Percentiles rank a stretch among this genome's conserved stretches.
Evolutionary conservation across 306 rosid genomes (phyloP).

Genomic region (Begonia fuchsioides): DNA sequence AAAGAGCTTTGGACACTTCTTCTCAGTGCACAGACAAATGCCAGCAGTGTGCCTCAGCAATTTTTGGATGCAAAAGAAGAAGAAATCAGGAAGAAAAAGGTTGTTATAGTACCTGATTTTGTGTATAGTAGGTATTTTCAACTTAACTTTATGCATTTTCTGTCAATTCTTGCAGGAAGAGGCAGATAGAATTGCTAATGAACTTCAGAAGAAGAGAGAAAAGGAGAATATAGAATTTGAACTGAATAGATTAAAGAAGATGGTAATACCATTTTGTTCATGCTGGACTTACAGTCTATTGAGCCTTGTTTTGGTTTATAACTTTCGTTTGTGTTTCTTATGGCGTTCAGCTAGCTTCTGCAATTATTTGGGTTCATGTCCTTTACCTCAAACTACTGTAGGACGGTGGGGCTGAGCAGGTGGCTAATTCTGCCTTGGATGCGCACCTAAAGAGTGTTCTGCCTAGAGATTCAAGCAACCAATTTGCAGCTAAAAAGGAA

Average conservation of each 20-base stretch:
- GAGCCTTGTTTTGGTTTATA: slow-evolving; percentile 55
- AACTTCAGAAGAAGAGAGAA: slow-evolving; percentile 73
- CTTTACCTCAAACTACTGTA: slow-evolving; percentile 99
- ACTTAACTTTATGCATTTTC: not conserved
- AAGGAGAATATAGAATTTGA: slow-evolving; percentile 64
- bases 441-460: slow-evolving; percentile 24
- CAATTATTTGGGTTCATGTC: slow-evolving; percentile 99
- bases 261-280: slow-evolving; percentile 57
- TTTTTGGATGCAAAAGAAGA: slow-evolving; percentile 93
- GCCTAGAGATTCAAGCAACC: slow-evolving; percentile 31
- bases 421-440: slow-evolving; percentile 37
- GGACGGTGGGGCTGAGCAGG: slow-evolving; percentile 77
- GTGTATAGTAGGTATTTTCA: not conserved
- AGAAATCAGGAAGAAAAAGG: slow-evolving; percentile 74
- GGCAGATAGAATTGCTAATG: slow-evolving; percentile 59
- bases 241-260: slow-evolving; percentile 58
- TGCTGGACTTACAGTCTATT: slow-evolving; percentile 51
- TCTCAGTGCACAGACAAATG: slow-evolving; percentile 82
- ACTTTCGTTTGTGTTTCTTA: slow-evolving; percentile 74
- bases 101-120: slow-evolving; percentile 10
- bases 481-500: slow-evolving; percentile 36
- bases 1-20: slow-evolving; percentile 88
- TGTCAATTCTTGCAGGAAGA: slow-evolving; percentile 45
- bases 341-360: slow-evolving; percentile 99
- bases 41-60: slow-evolving; percentile 96